Evolutionary conservation across 176 grass and related monocot genomes (phyloP), one percentile per base, ranked within the genome.

Genomic region (Elaeis guineensis): DNA sequence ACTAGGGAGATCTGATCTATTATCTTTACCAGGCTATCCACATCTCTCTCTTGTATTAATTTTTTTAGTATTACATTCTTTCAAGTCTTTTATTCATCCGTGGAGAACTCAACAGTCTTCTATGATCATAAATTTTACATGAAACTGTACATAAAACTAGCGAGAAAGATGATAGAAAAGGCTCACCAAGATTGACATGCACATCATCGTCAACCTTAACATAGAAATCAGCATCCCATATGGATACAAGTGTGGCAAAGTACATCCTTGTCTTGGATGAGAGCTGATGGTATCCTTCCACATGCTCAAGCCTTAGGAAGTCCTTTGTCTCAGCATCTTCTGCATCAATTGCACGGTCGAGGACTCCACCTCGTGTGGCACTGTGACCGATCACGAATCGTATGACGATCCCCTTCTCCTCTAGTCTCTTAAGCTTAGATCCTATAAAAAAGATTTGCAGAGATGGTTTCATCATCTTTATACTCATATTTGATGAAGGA

Each of bases 221-320:
- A 74, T 88, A 97, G 82, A 97, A 97, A 26, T 97, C 92, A 58
- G 92, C 87, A 67, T 97, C 87, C 92, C 92, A 97, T n/a, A 73
- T 61, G 60, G 84, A 75, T 30, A 88, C 78, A 23, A 84, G 87
- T 50, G 92, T 75, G 62, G 87, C 44, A 77, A 91, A 97, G 82
- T 83, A 97, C 51, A 80, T 57, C 70, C 84, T 82, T 22, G 92
- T 97, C 88, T 91, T 97, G 59, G 87, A 71, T 16, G 92, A 91
- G 9, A 91, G 84, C 60, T 85, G 76, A 63, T 91, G 87, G 77
- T 97, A 97, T 17, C 92, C 92, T 66, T 97, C 92, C 15, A 79
- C 73, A 49, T 97, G 92, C 44, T 97, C 79, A 16, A 97, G 73
- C 58, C 91, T 68, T 57, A 96, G 16, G 67, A 96, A 96, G 73